phyloP scores from a whole-genome alignment of 2,329 filamentous ascomycete genomes.

The Geoglossum cookeanum region DNA sequence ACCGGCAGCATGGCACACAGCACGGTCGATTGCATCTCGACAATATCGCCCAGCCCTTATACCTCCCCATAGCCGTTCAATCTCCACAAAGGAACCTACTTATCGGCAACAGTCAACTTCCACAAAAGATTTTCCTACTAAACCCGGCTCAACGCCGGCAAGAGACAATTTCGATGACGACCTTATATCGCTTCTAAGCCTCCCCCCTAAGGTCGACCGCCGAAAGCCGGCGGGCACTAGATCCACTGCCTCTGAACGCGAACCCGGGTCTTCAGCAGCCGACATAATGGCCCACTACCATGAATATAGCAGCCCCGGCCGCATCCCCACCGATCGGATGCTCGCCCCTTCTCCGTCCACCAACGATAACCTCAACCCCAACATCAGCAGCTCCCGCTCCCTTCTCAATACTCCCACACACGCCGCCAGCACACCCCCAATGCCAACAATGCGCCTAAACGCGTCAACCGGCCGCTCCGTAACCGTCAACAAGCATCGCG shows the following conservation, averaged over 20 bases:
- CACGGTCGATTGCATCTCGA: conserved; percentile 11
- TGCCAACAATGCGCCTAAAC: conserved; percentile 7
- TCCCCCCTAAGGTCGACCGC: not conserved
- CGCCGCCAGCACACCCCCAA: not conserved
- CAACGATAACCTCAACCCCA: not conserved
- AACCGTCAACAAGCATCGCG: conserved; percentile 12
- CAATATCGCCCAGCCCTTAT: conserved; percentile 27
- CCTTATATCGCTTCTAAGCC: not conserved
- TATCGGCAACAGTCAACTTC: conserved; percentile 22
- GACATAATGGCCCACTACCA: not conserved
- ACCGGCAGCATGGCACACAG: not conserved
- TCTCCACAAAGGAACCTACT: conserved; percentile 29
- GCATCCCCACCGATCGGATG: conserved; percentile 2
- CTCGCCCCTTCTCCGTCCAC: not conserved
- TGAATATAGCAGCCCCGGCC: not conserved
- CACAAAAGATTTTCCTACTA: not conserved
- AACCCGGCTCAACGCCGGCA: not conserved
- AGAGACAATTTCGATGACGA: not conserved
- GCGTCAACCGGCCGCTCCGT: conserved; percentile 17
- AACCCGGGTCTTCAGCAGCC: not conserved
- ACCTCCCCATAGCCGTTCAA: conserved; percentile 40
- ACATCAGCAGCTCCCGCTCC: not conserved
- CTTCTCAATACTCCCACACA: not conserved
- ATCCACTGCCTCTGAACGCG: not conserved
- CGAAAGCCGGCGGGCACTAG: not conserved